Evolutionary conservation across 345 rosid genomes (phyloP), one percentile per base, ranked within the genome.

Genomic region (Nephelium lappaceum): DNA sequence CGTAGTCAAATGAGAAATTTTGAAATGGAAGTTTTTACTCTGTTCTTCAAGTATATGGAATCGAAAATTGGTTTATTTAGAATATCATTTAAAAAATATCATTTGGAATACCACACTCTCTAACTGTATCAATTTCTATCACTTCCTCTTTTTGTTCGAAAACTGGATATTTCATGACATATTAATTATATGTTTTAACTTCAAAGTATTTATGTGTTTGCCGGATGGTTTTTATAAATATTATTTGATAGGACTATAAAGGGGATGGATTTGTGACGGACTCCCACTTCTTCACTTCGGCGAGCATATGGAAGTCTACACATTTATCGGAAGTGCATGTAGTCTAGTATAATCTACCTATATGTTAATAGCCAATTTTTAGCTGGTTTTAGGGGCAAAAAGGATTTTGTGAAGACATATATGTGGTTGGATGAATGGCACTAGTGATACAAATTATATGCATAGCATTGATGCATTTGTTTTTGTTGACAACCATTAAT

Each of bases 391-490:
- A 11, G 49, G 23, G 36, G 11, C 45, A 58, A 38, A 72, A 38
- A 18, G 42, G 66, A 72, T 39, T 38, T 43, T 49, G 41, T 72
- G 47, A 41, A 57, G 65, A n/a, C 27, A 23, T 8, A 5, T 45
- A 45, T 7, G 25, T 39, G 41, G 25, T 41, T 58, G 66, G 36
- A 55, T 72, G 66, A 21, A 72, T 25, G 15, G 19, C 23, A 58
- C 31, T 21, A 57, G 16, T 39, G 6, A 43, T 51, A 51, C 58
- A 47, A 57, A 25, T 82, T 75, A 27, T 71, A 69, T 53, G 73
- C 9, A n/a, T 57, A 67, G 64, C 23, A 51, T 72, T 68, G 43
- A 67, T n/a, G 41, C 71, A 19, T 76, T 71, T 11, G 23, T 55
- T 49, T 76, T 71, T 11, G 23, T 55, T 49, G 21, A 73, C n/a